phyloP scores from a whole-genome alignment of 257 asterid species.

The Solanum stenotomum region DNA sequence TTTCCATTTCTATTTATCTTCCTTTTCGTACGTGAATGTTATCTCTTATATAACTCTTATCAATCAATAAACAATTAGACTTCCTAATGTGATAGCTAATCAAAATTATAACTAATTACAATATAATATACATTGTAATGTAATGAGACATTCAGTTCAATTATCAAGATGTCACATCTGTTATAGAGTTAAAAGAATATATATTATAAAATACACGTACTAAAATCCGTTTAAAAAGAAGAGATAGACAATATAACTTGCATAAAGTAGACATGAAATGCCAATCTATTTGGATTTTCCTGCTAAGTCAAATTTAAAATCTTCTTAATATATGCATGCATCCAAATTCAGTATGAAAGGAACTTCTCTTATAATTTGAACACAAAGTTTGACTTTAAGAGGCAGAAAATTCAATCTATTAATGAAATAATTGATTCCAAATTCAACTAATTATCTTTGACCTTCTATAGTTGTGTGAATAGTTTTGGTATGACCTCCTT shows the following conservation, averaged over 20 bases:
- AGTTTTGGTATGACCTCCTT: not conserved
- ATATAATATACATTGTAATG: not conserved
- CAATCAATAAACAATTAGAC: not conserved
- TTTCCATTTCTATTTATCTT: not conserved
- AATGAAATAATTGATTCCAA: not conserved
- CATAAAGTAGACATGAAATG: not conserved
- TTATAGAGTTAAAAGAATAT: too few relatives aligned
- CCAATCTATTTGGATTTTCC: not conserved
- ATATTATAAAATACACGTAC: not conserved
- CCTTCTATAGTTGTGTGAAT: not conserved
- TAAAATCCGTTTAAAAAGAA: not conserved
- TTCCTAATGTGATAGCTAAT: accelerated
- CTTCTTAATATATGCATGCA: not conserved
- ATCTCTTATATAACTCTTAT: not conserved
- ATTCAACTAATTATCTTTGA: not conserved
- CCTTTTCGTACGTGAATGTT: not conserved
- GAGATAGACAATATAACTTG: not conserved
- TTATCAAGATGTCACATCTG: not conserved
- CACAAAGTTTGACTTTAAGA: not conserved
- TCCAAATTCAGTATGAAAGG: not conserved
- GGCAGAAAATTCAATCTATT: not conserved
- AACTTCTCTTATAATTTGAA: not conserved
- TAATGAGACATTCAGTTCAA: accelerated
- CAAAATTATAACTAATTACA: not conserved
- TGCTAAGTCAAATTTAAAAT: not conserved